Evolutionary conservation across 306 rosid genomes (phyloP).

Genomic region (Begonia peltatifolia): DNA sequence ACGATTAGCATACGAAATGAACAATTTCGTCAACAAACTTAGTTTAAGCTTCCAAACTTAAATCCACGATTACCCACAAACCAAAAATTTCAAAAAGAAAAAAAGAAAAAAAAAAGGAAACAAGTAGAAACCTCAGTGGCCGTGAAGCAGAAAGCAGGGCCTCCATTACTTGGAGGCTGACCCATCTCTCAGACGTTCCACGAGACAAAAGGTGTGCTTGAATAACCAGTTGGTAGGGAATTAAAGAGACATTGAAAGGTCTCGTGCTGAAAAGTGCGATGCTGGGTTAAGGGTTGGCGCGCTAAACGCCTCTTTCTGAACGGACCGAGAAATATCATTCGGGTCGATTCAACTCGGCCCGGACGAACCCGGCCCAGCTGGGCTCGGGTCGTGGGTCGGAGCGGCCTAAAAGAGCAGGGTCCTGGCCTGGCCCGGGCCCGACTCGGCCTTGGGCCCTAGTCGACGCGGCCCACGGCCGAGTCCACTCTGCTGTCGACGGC

Average conservation of each 20-base stretch:
- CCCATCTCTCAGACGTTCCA: slow-evolving; percentile 35
- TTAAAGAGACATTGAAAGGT: background rate
- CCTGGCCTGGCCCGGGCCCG: too few relatives aligned
- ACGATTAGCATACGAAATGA: background rate
- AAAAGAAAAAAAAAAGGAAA: background rate
- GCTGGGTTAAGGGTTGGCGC: background rate
- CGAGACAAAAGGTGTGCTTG: background rate
- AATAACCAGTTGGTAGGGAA: background rate
- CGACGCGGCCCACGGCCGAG: too few relatives aligned
- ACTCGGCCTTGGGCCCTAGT: too few relatives aligned
- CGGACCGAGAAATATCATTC: too few relatives aligned
- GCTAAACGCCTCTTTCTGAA: too few relatives aligned
- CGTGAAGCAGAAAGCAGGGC: slow-evolving; percentile 92
- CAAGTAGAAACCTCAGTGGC: slow-evolving; percentile 63
- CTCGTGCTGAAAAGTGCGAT: background rate
- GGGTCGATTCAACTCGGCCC: too few relatives aligned
- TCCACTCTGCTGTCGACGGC: too few relatives aligned
- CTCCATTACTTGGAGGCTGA: slow-evolving; percentile 92
- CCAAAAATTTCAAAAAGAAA: background rate
- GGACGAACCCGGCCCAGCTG: too few relatives aligned
- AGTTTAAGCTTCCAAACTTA: background rate
- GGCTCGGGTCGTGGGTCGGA: too few relatives aligned
- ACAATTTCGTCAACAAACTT: background rate
- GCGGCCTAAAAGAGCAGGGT: too few relatives aligned
- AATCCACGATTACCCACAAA: background rate